Conservation (phyloP, 306 rosid genomes). For the Cucurbita pepo region DNA sequence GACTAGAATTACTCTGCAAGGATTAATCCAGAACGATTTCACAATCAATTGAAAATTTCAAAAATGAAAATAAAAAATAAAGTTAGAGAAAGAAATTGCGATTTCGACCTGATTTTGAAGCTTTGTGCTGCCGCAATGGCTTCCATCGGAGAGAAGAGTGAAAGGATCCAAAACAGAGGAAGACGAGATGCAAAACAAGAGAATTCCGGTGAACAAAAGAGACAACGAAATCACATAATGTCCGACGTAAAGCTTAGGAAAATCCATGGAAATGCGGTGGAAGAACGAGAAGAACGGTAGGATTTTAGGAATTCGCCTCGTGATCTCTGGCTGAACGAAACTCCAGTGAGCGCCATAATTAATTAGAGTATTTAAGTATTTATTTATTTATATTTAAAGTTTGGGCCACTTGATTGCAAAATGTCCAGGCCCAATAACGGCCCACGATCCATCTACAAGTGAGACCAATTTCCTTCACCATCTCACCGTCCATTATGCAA, state of each 20-base stretch:
- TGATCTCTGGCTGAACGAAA: background rate
- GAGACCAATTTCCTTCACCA: constrained; percentile 24
- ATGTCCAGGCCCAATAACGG: constrained; percentile 26
- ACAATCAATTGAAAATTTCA: background rate
- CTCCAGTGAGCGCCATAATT: background rate
- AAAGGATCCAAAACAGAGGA: constrained; percentile 16
- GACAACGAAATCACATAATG: constrained; percentile 11
- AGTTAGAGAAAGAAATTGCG: background rate
- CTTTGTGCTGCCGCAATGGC: background rate
- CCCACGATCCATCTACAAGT: constrained; percentile 13
- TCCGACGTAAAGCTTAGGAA: constrained; percentile 1
- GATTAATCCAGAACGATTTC: background rate
- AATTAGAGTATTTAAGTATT: background rate
- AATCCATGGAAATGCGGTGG: background rate
- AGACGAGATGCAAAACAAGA: constrained; percentile 16
- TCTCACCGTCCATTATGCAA: constrained; percentile 12
- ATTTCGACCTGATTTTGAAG: constrained; percentile 8
- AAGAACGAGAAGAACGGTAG: background rate
- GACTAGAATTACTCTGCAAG: no score
- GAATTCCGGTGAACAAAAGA: constrained; percentile 16
- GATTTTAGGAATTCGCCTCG: no score
- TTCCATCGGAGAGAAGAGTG: background rate
- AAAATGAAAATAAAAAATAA: no score
- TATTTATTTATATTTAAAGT: no score
- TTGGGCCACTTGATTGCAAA: constrained; percentile 18